Percentiles rank a stretch among this genome's conserved stretches.
Conservation (phyloP, 73 alveolate species). For the Stentor roeselii region DNA sequence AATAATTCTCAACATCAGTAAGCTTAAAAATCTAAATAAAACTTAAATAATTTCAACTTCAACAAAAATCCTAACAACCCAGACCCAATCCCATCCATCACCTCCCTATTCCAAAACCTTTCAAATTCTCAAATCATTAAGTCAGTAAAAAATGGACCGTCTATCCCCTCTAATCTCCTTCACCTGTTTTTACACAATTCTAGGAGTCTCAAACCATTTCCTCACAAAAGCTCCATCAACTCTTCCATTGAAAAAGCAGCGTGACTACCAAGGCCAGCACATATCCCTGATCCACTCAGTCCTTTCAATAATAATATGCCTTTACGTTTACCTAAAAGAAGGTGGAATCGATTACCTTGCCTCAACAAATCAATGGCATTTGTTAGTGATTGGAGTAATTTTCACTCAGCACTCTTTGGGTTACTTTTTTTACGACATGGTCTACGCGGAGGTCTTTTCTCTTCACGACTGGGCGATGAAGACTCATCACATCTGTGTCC, state of each 20-base stretch:
- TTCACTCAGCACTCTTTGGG: constrained; percentile 5
- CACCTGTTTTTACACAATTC: background rate
- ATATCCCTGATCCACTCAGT: constrained; percentile 22
- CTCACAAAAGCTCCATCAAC: background rate
- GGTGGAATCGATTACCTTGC: background rate
- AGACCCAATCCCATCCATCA: too few species aligned
- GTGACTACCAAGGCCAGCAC: constrained; percentile 4
- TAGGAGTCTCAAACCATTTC: background rate
- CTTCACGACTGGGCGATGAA: constrained; percentile 24
- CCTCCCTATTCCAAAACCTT: too few species aligned
- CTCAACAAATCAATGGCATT: constrained; percentile 7
- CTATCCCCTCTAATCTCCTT: background rate
- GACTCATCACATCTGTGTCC: background rate
- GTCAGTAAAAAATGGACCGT: background rate
- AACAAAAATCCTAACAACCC: too few species aligned
- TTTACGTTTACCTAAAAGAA: constrained; percentile 1
- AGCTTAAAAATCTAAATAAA: too few species aligned
- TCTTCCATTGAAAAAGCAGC: background rate
- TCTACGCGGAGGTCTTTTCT: background rate
- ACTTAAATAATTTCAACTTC: too few species aligned
- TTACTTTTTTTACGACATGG: constrained; percentile 1
- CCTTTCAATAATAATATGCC: background rate
- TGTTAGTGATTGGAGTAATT: constrained; percentile 10
- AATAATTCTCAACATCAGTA: too few species aligned
- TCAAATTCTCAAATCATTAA: background rate